Evolutionary conservation across 1,284 basidiomycete species (phyloP).

Genomic region (Inonotus obliquus): DNA sequence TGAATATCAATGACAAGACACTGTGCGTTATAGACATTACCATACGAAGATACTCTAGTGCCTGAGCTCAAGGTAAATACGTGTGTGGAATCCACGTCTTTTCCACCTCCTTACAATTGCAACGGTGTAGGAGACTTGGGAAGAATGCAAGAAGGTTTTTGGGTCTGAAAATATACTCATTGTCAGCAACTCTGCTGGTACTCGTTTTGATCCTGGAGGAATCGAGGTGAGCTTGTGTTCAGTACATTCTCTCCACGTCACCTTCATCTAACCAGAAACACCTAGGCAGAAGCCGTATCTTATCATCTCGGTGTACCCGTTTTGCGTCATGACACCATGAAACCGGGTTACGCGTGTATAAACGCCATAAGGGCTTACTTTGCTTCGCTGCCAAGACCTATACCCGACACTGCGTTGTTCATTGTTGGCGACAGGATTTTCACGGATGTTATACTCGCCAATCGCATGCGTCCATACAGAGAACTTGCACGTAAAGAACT

Average conservation of each 20-base stretch:
- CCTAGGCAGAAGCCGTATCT: slow-evolving; percentile 81
- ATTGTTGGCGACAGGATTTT: slow-evolving; percentile 88
- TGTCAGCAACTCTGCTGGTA: slow-evolving; percentile 93
- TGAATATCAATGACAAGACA: background rate
- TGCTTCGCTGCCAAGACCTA: slow-evolving; percentile 43
- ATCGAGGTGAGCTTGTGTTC: slow-evolving; percentile 58
- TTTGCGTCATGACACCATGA: slow-evolving; percentile 70
- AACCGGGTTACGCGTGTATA: slow-evolving; percentile 77
- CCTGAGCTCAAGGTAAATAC: slow-evolving; percentile 61
- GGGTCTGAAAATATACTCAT: slow-evolving; percentile 80
- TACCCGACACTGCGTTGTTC: slow-evolving; percentile 60
- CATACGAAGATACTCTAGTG: slow-evolving; percentile 66
- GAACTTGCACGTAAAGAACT: slow-evolving; percentile 19
- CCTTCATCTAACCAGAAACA: slow-evolving; percentile 2
- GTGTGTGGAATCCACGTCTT: background rate
- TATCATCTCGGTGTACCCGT: slow-evolving; percentile 78
- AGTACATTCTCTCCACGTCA: background rate
- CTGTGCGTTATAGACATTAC: slow-evolving; percentile 56
- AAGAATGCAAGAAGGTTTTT: slow-evolving; percentile 67
- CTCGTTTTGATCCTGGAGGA: slow-evolving; percentile 69
- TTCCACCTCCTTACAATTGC: background rate
- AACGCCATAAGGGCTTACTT: slow-evolving; percentile 63
- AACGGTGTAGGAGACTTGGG: slow-evolving; percentile 66
- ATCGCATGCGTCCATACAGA: slow-evolving; percentile 48
- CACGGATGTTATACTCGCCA: slow-evolving; percentile 87